These are phyloP conservation scores for Phytophthora agathidicida DNA, from an alignment of 352 stramenopile genomes.

Conservation along the genomic window DNA sequence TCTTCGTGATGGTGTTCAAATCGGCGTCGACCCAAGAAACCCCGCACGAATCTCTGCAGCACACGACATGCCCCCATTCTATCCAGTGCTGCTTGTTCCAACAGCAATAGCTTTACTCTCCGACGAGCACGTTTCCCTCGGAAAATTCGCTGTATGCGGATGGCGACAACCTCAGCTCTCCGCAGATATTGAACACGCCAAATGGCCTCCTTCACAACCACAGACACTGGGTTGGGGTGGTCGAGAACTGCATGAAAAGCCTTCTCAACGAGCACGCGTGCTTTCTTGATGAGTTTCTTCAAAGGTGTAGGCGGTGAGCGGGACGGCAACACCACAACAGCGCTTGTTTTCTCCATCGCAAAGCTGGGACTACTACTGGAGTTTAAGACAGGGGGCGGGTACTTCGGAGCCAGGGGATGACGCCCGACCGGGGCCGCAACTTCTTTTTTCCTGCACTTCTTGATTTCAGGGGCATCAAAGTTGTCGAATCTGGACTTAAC, in stretches of 20 bases:
- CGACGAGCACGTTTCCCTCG: conserved; percentile 64
- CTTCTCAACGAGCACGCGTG: not conserved
- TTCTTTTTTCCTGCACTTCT: conserved; percentile 55
- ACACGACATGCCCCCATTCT: conserved; percentile 41
- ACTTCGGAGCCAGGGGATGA: conserved; percentile 62
- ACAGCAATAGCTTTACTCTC: conserved; percentile 43
- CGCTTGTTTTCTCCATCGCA: conserved; percentile 25
- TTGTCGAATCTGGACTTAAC: conserved; percentile 55
- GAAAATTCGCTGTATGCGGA: conserved; percentile 69
- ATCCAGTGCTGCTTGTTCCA: conserved; percentile 43
- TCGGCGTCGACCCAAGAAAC: conserved; percentile 54
- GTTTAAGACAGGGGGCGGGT: conserved; percentile 33
- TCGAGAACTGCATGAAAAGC: conserved; percentile 22
- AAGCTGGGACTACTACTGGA: not conserved
- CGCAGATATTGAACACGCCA: conserved; percentile 71
- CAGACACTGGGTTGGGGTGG: conserved; percentile 49
- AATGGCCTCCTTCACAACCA: conserved; percentile 51
- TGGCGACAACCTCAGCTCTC: conserved; percentile 56
- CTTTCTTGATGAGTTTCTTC: conserved; percentile 23
- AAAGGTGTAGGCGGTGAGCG: not conserved
- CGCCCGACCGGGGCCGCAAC: conserved; percentile 17
- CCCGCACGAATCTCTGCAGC: conserved; percentile 61
- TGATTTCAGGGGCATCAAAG: conserved; percentile 67
- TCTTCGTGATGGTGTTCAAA: conserved; percentile 41
- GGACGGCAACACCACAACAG: conserved; percentile 23